Evolutionary conservation across 768 basidiomycete species (phyloP), one percentile per base, ranked within the genome.

Genomic region (Pleurotus djamor): DNA sequence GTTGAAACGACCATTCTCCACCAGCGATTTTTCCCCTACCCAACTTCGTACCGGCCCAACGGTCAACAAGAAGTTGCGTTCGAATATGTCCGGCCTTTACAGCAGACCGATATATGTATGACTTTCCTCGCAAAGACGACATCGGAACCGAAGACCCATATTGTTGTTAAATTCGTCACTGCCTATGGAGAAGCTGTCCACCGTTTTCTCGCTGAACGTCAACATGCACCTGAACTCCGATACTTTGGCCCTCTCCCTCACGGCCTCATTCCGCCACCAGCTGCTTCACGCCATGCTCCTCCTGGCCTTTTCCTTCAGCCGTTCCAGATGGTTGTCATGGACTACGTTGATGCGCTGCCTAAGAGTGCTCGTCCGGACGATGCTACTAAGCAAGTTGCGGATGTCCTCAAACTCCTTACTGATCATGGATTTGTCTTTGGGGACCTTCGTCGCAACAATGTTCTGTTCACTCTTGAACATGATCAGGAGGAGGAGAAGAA

Each of bases 251-350:
- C 16, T 4, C 57, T 72, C 50, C 21, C 32, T 52, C 13, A 10
- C 6, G 0, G 7, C 14, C 5, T 60, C 34, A 1, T 52, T 59
- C 16, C n/a, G 21, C 21, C 21, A 28, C 21, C 21, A 28, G 32
- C 17, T 16, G 13, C 33, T 38, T 4, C 43, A 33, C n/a, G 10
- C n/a, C 3, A 10, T 57, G 37, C 37, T 32, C 33, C 54, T 50
- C 10, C 52, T 48, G 63, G 63, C 54, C 64, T 65, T 1, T 66
- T 58, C 14, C 61, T 66, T 33, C 63, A 63, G 12, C 34, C 48
- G 1, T 61, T 69, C 17, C 54, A 64, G 33, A 76, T 77, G 73
- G 70, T 77, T n/a, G 72, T 78, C 21, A 78, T 77, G 77, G 72
- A 78, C 14, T 69, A 69, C 52, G 57, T 76, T 52, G 28, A 73